These are phyloP conservation scores for peach (Prunus persica) DNA, from an alignment of 306 rosid species.

Conservation along the genomic window DNA sequence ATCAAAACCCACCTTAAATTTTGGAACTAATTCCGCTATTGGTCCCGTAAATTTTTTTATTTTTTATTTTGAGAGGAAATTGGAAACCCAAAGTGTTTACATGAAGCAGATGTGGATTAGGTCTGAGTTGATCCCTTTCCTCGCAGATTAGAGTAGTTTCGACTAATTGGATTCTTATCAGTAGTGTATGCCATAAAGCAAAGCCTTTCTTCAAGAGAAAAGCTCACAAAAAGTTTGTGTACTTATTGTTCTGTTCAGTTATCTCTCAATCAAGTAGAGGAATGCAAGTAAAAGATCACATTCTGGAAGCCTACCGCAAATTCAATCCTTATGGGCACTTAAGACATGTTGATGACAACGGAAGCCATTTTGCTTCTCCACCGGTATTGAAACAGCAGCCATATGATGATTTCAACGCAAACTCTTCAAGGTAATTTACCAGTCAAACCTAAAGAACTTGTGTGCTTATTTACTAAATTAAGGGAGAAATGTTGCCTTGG, in stretches of 20 bases:
- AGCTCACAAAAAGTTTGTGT: not conserved
- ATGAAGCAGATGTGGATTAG: too few relatives aligned
- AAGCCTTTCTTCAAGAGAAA: not conserved
- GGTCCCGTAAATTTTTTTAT: too few relatives aligned
- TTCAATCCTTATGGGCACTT: constrained; percentile 36
- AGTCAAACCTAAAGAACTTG: not conserved
- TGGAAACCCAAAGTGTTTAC: too few relatives aligned
- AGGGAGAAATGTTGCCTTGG: too few relatives aligned
- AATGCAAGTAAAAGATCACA: constrained; percentile 47
- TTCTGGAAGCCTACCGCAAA: constrained; percentile 47
- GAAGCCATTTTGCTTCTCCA: constrained; percentile 33
- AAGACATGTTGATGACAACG: constrained; percentile 28
- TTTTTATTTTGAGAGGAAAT: too few relatives aligned
- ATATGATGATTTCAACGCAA: constrained; percentile 19
- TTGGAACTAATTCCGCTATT: too few relatives aligned
- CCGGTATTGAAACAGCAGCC: constrained; percentile 23
- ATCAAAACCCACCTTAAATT: not conserved
- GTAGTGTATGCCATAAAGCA: too few relatives aligned
- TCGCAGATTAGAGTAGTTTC: too few relatives aligned
- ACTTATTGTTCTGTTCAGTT: constrained; percentile 33
- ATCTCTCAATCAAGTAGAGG: constrained; percentile 36
- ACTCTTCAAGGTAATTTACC: constrained; percentile 45
- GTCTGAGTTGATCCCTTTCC: too few relatives aligned
- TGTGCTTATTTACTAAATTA: too few relatives aligned
- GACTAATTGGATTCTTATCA: too few relatives aligned